phyloP scores from a whole-genome alignment of 345 rosid species.

The Ricinus communis region DNA sequence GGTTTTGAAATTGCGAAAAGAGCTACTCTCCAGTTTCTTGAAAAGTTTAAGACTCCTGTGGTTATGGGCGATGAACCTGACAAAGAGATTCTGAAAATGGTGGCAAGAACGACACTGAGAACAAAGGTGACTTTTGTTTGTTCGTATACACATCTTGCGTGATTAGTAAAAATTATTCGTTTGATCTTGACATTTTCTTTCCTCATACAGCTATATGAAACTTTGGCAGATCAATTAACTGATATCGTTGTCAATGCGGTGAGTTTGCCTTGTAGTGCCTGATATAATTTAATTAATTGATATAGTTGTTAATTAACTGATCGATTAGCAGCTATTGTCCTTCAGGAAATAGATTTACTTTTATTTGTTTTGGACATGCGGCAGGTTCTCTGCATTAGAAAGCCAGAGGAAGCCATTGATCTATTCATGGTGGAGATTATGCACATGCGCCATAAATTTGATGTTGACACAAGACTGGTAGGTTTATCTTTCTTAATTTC shows the following conservation, averaged over 20 bases:
- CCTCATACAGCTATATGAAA: slow-evolving; percentile 67
- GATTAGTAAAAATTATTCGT: background rate
- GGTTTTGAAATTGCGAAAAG: slow-evolving; percentile 95
- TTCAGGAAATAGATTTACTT: background rate
- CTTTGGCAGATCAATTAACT: slow-evolving; percentile 92
- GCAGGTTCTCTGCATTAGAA: slow-evolving; percentile 86
- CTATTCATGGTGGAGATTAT: slow-evolving; percentile 98
- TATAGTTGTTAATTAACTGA: too few relatives aligned
- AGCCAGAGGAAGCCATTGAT: slow-evolving; percentile 86
- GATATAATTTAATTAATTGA: too few relatives aligned
- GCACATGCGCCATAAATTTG: slow-evolving; percentile 99
- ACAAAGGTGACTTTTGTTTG: slow-evolving; percentile 61
- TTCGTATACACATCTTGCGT: background rate
- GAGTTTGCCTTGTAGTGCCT: slow-evolving; percentile 27
- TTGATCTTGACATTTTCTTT: slow-evolving; percentile 16
- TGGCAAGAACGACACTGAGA: slow-evolving; percentile 87
- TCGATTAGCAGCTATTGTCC: too few relatives aligned
- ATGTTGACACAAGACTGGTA: slow-evolving; percentile 92
- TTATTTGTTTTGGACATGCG: slow-evolving; percentile 20
- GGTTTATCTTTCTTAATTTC: slow-evolving; percentile 10
- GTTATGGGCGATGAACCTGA: slow-evolving; percentile 96
- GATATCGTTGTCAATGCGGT: slow-evolving; percentile 85
- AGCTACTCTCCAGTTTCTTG: slow-evolving; percentile 91
- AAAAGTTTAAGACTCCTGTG: slow-evolving; percentile 89
- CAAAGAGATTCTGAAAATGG: slow-evolving; percentile 92